Conservation (phyloP, 164 flowering plant species). For the Macadamia tetraphylla region DNA sequence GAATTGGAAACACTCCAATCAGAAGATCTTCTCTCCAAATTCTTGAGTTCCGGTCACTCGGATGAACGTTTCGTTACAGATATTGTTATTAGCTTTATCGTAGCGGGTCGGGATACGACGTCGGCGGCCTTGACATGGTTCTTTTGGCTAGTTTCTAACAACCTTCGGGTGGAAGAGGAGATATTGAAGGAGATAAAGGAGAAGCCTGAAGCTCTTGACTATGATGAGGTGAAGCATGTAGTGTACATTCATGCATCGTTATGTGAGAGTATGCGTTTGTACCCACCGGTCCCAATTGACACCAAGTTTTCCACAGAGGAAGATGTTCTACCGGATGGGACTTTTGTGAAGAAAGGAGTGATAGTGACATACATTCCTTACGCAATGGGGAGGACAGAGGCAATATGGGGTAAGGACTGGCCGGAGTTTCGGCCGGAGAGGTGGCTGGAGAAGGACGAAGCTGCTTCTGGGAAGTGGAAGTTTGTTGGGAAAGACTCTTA, state of each 20-base stretch:
- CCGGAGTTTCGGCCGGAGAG: constrained; percentile 32
- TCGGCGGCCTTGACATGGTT: not conserved
- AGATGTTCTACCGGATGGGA: constrained; percentile 59
- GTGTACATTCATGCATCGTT: constrained; percentile 42
- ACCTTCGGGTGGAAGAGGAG: constrained; percentile 18
- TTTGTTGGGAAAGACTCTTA: constrained; percentile 27
- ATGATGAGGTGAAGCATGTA: constrained; percentile 40
- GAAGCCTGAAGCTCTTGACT: constrained; percentile 10
- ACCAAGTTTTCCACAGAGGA: constrained; percentile 31
- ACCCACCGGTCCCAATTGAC: constrained; percentile 48
- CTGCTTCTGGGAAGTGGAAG: constrained; percentile 16
- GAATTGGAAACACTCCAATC: constrained; percentile 7
- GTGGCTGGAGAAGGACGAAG: constrained; percentile 26
- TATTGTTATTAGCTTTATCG: constrained; percentile 30
- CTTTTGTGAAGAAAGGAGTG: constrained; percentile 38
- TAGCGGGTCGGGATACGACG: constrained; percentile 1
- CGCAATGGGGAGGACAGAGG: constrained; percentile 54
- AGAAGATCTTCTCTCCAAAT: constrained; percentile 36
- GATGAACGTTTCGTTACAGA: constrained; percentile 33
- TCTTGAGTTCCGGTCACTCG: constrained; percentile 36
- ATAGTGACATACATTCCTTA: constrained; percentile 41
- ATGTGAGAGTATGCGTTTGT: constrained; percentile 50
- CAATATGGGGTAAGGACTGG: constrained; percentile 47
- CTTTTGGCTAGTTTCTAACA: constrained; percentile 13
- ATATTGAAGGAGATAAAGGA: constrained; percentile 21